phyloP scores from a whole-genome alignment of 495 filamentous ascomycete genomes.

The Recurvomyces mirabilis region DNA sequence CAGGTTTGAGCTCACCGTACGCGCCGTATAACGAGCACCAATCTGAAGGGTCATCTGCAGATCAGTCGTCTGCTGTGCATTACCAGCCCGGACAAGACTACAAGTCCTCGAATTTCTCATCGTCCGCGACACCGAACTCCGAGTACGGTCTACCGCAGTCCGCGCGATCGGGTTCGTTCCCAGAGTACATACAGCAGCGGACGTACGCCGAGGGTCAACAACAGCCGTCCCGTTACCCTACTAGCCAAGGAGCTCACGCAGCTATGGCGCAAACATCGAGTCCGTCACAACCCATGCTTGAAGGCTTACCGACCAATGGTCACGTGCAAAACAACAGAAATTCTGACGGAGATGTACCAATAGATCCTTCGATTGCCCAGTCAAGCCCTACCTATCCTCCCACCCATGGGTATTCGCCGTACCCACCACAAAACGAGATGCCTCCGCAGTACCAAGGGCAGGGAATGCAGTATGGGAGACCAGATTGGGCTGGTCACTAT shows the following conservation, averaged over 20 bases:
- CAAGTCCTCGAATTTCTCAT: conserved; percentile 57
- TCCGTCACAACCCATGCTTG: conserved; percentile 78
- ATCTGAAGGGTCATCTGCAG: conserved; percentile 75
- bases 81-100: conserved; percentile 54
- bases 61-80: conserved; percentile 74
- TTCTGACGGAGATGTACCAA: conserved; percentile 92
- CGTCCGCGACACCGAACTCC: conserved; percentile 73
- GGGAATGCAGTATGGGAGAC: conserved; percentile 55
- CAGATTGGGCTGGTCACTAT: conserved; percentile 68
- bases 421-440: conserved; percentile 73
- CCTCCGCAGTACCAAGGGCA: conserved; percentile 53
- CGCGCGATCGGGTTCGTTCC: conserved; percentile 67
- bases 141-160: conserved; percentile 74
- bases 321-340: conserved; percentile 57
- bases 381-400: conserved; percentile 87
- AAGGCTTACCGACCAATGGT: conserved; percentile 60
- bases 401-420: conserved; percentile 68
- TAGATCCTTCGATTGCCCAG: conserved; percentile 96
- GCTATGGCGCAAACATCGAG: conserved; percentile 97
- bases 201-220: conserved; percentile 39
- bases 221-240: conserved; percentile 55
- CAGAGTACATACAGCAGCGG: conserved; percentile 58
- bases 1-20: conserved; percentile 89
- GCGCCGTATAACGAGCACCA: conserved; percentile 56
- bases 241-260: conserved; percentile 60